phyloP scores from a whole-genome alignment of 345 rosid genomes.

The Populus nigra region DNA sequence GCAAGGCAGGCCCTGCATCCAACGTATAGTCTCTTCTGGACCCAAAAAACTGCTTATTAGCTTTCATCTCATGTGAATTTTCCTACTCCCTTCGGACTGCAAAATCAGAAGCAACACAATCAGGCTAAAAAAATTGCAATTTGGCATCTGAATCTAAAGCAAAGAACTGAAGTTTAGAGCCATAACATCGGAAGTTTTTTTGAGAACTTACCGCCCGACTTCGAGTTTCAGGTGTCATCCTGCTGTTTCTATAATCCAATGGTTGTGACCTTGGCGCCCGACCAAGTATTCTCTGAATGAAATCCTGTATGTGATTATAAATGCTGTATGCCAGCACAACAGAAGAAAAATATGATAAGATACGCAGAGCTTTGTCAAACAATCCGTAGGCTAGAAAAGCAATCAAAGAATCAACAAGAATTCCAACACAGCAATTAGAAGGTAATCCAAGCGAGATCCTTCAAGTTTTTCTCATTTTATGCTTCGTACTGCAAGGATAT shows the following conservation, averaged over 20 bases:
- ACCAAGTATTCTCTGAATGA: conserved; percentile 23
- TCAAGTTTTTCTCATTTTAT: neutral
- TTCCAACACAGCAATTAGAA: neutral
- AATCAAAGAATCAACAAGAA: neutral
- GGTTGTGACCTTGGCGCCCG: conserved; percentile 15
- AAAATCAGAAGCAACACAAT: conserved; percentile 12
- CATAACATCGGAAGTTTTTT: neutral
- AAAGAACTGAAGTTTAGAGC: neutral
- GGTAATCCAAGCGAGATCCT: neutral
- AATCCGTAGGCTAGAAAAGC: neutral
- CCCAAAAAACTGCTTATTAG: neutral
- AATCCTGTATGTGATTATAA: conserved; percentile 34
- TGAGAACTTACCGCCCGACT: conserved; percentile 17
- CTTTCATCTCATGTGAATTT: conserved; percentile 14
- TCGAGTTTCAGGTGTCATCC: conserved; percentile 1
- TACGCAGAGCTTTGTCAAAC: neutral
- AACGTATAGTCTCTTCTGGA: neutral
- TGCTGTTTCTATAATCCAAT: conserved; percentile 9
- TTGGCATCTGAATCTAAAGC: neutral
- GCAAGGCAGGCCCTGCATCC: neutral
- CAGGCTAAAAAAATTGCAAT: neutral
- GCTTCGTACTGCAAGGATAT: neutral
- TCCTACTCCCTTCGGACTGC: conserved; percentile 25
- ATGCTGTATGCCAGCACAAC: conserved; percentile 20
- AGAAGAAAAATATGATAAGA: neutral